Conservation (phyloP, 306 rosid genomes). For the Cucumis hystrix region DNA sequence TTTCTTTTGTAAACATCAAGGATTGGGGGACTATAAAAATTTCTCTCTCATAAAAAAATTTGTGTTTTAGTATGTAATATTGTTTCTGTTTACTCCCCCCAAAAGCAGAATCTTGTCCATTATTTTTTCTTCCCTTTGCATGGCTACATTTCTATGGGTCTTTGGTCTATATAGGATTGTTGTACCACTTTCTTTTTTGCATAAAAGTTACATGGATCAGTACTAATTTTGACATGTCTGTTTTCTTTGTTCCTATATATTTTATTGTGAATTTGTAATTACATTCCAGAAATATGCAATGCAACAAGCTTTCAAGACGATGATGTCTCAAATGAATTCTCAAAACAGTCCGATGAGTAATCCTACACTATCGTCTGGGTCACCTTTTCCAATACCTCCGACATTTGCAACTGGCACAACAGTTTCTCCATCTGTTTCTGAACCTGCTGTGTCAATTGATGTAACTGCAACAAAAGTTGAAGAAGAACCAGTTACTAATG, state of each 20-base stretch:
- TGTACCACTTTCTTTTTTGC: background rate
- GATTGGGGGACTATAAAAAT: background rate
- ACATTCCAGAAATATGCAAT: conserved; percentile 79
- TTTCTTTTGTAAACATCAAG: background rate
- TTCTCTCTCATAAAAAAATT: background rate
- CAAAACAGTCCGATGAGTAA: conserved; percentile 46
- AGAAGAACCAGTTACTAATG: conserved; percentile 28
- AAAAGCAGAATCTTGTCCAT: background rate
- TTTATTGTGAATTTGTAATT: background rate
- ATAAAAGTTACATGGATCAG: background rate
- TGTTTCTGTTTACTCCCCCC: background rate
- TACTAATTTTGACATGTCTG: background rate
- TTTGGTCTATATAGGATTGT: background rate
- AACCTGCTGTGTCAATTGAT: conserved; percentile 55
- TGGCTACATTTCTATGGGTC: background rate
- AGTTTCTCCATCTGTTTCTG: conserved; percentile 32
- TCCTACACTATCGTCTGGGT: conserved; percentile 51
- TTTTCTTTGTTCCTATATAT: background rate
- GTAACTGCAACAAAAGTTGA: conserved; percentile 53
- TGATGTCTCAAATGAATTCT: conserved; percentile 88
- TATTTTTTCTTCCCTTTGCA: background rate
- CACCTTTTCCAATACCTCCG: conserved; percentile 56
- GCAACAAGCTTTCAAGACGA: conserved; percentile 96
- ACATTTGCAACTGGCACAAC: conserved; percentile 35
- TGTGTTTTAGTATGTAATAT: background rate